Evolutionary conservation across 2,329 filamentous ascomycete species (phyloP), one percentile per base, ranked within the genome.

Genomic region (Nothomitra cinnamomea): DNA sequence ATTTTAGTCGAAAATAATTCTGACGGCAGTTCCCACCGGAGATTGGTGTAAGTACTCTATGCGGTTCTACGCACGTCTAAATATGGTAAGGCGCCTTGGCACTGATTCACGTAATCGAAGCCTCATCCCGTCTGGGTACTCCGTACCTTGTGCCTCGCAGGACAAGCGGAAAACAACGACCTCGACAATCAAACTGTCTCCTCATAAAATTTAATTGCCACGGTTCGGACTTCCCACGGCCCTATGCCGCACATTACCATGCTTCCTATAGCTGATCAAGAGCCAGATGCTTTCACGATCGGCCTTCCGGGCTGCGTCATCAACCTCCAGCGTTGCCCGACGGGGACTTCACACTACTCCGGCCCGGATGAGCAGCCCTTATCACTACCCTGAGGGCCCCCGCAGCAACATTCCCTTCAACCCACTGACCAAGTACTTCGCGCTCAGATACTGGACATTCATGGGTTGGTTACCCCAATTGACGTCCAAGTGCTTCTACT

Each of bases 301-400:
- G 61, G 74, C 74, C 62, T 68, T 79, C 72, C 83, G 84, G 68
- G 77, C 80, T 71, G 64, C 69, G 61, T 66, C 70, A 66, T 76
- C 82, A 67, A 80, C 81, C 66, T 73, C 77, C 60, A 70, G 82
- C 67, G 76, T 88, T 73, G 78, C 83, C 78, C 87, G 88, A 75
- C 89, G 92, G 71, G 87, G 84, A 74, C 95, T 98, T 83, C 84
- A 88, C 71, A 81, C 87, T 66, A 94, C 90, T 69, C 86, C 87
- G 66, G 72, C 84, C 68, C 87, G 86, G 70, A 74, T 94, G 68
- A 79, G 77, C 64, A 94, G 87, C 68, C 89, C 89, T 59, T 95
- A 94, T 83, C 92, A 98, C 78, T 98, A 98, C 77, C 84, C 90
- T 63, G 90, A 96, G 76, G 92, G 90, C 60, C 86, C 90, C 66